Evolutionary conservation across 306 rosid species (phyloP), one percentile per base, ranked within the genome.

Genomic region (Crotalaria pallida): DNA sequence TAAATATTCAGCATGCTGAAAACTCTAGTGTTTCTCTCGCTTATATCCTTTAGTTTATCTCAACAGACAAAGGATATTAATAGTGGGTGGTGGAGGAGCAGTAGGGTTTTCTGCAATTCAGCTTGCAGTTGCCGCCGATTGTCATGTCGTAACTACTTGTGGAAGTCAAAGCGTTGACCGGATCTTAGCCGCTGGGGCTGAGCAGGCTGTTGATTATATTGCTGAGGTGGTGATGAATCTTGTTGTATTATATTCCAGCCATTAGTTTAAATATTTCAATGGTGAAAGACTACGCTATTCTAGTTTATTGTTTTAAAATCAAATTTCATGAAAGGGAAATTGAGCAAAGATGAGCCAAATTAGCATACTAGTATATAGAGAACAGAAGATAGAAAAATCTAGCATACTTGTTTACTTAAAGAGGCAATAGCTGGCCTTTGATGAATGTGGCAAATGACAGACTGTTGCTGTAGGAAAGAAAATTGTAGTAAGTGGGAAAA

Each of bases 21-120:
- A 27, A 13, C 41, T 21, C 51, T 56, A 60, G 70, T 22, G 31
- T 71, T 72, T 67, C 60, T 58, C 75, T 55, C 50, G 73, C 64
- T 40, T 63, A 29, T 73, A 58, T 82, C 78, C 51, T 71, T 52
- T 55, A 67, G 71, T 56, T 69, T 29, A 66, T 76, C 69, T 77
- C 49, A 72, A 72, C 82, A 91, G 97, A 73, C 95, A 94, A 87
- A 85, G 92, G 79, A 47, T 94, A 61, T 80, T 94, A 83, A 86
- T 94, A 57, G 85, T 91, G 67, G 99, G 97, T 19, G 99, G 99
- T 49, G 95, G 99, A 78, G 99, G 99, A 80, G 99, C 99, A 43
- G 97, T 94, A 48, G 99, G 99, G 26, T 84, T 84, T 74, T 11
- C 89, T 55, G 97, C 95, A 57, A 81, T 88, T 80, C 99, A 94